A percentile compares a stretch with the other conserved stretches of the same genome.
Evolutionary conservation across 768 basidiomycete species (phyloP).

Genomic region (Calvatia gigantea): DNA sequence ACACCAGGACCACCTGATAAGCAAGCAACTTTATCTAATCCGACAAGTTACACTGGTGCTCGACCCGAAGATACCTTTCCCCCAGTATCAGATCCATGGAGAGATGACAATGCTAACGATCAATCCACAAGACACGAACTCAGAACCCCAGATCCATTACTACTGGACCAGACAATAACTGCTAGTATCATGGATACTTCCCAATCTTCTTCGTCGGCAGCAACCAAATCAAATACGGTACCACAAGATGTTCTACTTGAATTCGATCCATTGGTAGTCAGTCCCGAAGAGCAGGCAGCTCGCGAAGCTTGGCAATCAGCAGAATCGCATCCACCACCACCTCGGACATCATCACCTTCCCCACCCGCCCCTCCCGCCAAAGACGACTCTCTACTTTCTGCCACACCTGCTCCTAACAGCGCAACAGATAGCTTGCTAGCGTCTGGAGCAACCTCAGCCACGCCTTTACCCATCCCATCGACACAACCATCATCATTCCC

Average conservation of each 20-base stretch:
- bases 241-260: constrained; percentile 49
- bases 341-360: constrained; percentile 29
- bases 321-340: constrained; percentile 53
- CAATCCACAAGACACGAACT: constrained; percentile 17
- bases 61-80: constrained; percentile 16
- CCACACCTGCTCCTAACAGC: not conserved
- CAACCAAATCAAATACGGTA: constrained; percentile 14
- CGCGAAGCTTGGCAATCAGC: constrained; percentile 62
- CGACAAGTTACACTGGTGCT: not conserved
- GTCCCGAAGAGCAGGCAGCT: constrained; percentile 54
- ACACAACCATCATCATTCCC: constrained; percentile 48
- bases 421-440: constrained; percentile 15
- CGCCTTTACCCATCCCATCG: constrained; percentile 18
- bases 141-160: constrained; percentile 40
- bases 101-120: constrained; percentile 21
- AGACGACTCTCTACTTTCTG: constrained; percentile 18
- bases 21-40: not conserved
- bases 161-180: constrained; percentile 37
- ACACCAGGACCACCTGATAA: not conserved
- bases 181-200: constrained; percentile 30
- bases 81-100: constrained; percentile 39
- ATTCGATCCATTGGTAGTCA: constrained; percentile 62
- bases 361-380: constrained; percentile 35
- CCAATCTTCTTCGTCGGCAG: constrained; percentile 19
- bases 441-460: constrained; percentile 16